Base-by-base conservation (phyloP, 495 filamentous ascomycete genomes). In the Hypoxylon subgilvum region DNA sequence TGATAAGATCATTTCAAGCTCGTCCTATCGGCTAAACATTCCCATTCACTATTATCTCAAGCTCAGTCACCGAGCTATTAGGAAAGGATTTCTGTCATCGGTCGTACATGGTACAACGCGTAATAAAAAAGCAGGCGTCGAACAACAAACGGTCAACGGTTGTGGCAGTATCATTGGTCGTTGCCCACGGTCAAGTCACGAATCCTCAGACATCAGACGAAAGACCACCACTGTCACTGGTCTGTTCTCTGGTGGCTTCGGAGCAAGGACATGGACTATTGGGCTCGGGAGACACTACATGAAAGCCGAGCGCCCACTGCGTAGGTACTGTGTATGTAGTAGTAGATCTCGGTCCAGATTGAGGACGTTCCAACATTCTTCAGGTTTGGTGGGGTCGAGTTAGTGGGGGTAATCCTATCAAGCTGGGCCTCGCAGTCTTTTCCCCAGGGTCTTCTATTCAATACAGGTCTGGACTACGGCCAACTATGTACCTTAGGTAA, bases 301-400 rank as follows among this genome's bases (percentile, higher is more conserved):
- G 44, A 40, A 44, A 64, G 54, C 54, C 55, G 50, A 59, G 54
- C 61, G 54, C 61, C 61, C n/a, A n/a, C n/a, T n/a, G n/a, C n/a
- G n/a, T n/a, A n/a, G n/a, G n/a, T n/a, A n/a, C n/a, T n/a, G n/a
- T n/a, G n/a, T n/a, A n/a, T n/a, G n/a, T n/a, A n/a, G n/a, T 58
- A 42, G 61, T 54, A 64, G 61, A 64, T 64, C 61, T 64, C 54
- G 61, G 60, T 63, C 60, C 60, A 63, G 53, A 58, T 63, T 48
- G 36, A 53, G 50, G 40, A 32, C 51, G 41, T 43, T 41, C 50
- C 43, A 55, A 48, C 55, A n/a, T n/a, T 59, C 39, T 32, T 38
- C 58, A 44, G 28, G 32, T 36, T 50, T 45, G 39, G 53, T 59
- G 61, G 54, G 49, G 32, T 59, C 52, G 40, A 35, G 54, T 52